Evolutionary conservation across 192 early-diverging fungal species (phyloP), one percentile per base, ranked within the genome.

Genomic region (Coemansia sp.): DNA sequence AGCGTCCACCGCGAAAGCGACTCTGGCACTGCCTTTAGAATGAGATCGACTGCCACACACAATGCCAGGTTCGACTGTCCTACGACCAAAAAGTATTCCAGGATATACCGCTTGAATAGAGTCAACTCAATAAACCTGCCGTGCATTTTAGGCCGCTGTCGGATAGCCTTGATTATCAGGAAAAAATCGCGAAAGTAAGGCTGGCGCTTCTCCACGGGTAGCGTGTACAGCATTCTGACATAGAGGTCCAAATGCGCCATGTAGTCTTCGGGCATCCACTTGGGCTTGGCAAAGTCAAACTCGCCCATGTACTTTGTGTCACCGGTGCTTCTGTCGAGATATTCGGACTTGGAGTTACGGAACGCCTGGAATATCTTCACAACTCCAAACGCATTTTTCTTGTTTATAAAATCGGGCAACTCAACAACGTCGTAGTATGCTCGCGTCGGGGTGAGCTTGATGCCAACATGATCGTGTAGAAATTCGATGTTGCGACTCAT

Each of bases 101-200:
- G 35, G 11, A 83, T 44, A 6, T 60, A 26, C 11, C 52, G 9
- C 16, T 64, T 67, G 28, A 57, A 83, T 37, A 17, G 6, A 3
- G 30, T 5, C 42, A 28, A 17, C 17, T 23, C 44, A 6, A 70
- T 39, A 3, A 78, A 47, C 30, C 38, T 64, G 16, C 42, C 16
- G 47, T 83, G 81, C 7, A 64, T 28, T 10, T 63, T 46, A 17
- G 72, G 52, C 1, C 73, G 69, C 62, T 72, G 69, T 9, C 81
- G 69, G 23, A 83, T 70, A n/a, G 81, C 76, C 67, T 83, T 83
- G 17, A 78, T 67, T 10, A 83, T 72, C 16, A 68, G 32, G 62
- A 59, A 83, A 70, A 83, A 83, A 73, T 83, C 69, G 28, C 62
- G 43, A n/a, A 62, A 28, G 52, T 74, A 68, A 19, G n/a, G n/a